Percentiles rank a stretch among this genome's conserved stretches.
Conservation (phyloP, 805 yeast species). For the Candida ipomoeae region DNA sequence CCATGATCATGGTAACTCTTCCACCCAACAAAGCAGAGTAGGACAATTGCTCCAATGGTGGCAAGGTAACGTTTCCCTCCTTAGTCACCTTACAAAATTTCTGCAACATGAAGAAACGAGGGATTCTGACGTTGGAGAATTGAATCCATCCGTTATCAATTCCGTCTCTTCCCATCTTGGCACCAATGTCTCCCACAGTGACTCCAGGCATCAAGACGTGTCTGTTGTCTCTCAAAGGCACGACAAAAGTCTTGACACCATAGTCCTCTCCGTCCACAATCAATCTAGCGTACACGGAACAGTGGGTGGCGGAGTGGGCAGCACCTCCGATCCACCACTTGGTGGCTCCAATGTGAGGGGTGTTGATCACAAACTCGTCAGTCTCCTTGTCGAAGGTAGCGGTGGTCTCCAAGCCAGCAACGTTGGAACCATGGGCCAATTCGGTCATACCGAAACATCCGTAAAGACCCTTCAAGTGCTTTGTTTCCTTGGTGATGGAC, state of each 20-base stretch:
- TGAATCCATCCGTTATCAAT: slow-evolving; percentile 24
- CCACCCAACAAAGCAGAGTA: slow-evolving; percentile 21
- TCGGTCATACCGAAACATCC: slow-evolving; percentile 24
- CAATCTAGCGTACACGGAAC: slow-evolving; percentile 18
- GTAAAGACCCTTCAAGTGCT: slow-evolving; percentile 14
- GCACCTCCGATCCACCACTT: slow-evolving; percentile 25
- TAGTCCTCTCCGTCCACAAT: slow-evolving; percentile 20
- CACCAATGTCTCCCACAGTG: slow-evolving; percentile 21
- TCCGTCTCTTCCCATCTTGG: slow-evolving; percentile 23
- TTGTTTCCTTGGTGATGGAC: slow-evolving; percentile 17
- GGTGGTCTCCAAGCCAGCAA: slow-evolving; percentile 22
- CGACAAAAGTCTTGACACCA: slow-evolving; percentile 22
- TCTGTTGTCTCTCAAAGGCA: slow-evolving; percentile 19
- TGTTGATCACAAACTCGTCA: slow-evolving; percentile 20
- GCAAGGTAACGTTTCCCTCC: slow-evolving; percentile 18
- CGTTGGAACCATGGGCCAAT: slow-evolving; percentile 21
- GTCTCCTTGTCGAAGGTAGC: slow-evolving; percentile 20
- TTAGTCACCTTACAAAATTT: slow-evolving; percentile 17
- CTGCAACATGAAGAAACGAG: slow-evolving; percentile 21
- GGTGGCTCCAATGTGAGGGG: slow-evolving; percentile 23
- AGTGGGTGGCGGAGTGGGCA: slow-evolving; percentile 21
- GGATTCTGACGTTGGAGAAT: slow-evolving; percentile 19
- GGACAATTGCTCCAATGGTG: slow-evolving; percentile 20
- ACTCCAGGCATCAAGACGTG: slow-evolving; percentile 21
- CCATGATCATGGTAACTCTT: slow-evolving; percentile 20